phyloP scores from a whole-genome alignment of 2,329 filamentous ascomycete genomes.

The Calonectria hongkongensis region DNA sequence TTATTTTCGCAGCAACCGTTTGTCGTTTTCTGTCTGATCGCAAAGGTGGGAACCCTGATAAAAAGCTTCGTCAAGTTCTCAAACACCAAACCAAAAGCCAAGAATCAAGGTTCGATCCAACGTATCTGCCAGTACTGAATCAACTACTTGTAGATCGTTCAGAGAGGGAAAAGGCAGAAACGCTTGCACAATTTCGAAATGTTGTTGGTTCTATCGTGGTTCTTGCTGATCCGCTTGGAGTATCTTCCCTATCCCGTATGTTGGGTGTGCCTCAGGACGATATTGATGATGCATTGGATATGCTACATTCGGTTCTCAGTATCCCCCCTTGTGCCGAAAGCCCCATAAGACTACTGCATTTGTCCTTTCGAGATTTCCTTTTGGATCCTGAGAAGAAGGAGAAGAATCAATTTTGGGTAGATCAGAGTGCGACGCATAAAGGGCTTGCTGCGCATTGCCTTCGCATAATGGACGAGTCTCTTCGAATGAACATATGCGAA shows the following conservation, averaged over 20 bases:
- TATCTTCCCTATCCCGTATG: constrained; percentile 47
- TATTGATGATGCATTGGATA: constrained; percentile 47
- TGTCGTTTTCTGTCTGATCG: constrained; percentile 49
- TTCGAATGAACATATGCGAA: neutral
- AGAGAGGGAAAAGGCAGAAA: neutral
- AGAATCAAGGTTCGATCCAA: constrained; percentile 33
- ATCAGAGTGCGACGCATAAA: neutral
- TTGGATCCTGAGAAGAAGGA: constrained; percentile 53
- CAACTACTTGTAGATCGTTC: constrained; percentile 13
- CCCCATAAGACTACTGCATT: constrained; percentile 38
- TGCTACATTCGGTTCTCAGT: constrained; percentile 41
- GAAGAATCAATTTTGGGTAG: constrained; percentile 58
- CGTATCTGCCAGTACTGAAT: constrained; percentile 38
- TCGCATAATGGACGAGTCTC: neutral
- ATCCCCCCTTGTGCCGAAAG: neutral
- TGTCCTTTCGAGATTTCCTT: constrained; percentile 63
- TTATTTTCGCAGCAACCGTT: constrained; percentile 46
- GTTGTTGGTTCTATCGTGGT: constrained; percentile 38
- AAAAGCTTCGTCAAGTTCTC: constrained; percentile 50
- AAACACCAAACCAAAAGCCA: constrained; percentile 27
- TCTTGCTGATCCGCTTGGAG: constrained; percentile 55
- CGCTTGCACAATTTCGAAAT: constrained; percentile 31
- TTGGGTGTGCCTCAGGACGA: constrained; percentile 34
- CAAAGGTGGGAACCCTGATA: constrained; percentile 39
- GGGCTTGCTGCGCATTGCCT: neutral